These are phyloP conservation scores for Alternaria infectoria DNA, from an alignment of 2,329 filamentous ascomycete species.

Conservation along the genomic window DNA sequence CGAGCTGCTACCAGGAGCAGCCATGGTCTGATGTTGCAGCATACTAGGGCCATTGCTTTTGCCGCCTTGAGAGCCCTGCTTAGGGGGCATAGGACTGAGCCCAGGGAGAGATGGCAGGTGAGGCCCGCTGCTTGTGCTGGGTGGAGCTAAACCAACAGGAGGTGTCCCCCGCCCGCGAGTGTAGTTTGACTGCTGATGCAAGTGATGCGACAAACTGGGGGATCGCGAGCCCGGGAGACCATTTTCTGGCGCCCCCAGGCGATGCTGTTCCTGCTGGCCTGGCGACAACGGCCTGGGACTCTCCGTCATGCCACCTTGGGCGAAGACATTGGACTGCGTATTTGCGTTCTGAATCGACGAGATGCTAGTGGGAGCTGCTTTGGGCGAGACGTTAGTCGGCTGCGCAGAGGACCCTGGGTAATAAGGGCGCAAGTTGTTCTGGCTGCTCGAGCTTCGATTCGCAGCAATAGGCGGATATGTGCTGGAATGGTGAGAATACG, in stretches of 20 bases:
- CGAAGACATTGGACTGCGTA: constrained; percentile 65
- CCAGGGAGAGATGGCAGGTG: constrained; percentile 54
- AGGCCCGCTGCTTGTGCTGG: constrained; percentile 50
- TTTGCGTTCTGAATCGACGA: constrained; percentile 45
- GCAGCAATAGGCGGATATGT: constrained; percentile 77
- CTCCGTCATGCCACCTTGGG: constrained; percentile 77
- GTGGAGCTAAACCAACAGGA: constrained; percentile 53
- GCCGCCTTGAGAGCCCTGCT: constrained; percentile 40
- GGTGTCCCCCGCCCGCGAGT: constrained; percentile 62
- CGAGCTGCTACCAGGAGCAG: constrained; percentile 49
- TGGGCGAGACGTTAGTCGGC: constrained; percentile 49
- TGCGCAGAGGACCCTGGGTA: constrained; percentile 46
- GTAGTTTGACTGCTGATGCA: constrained; percentile 70
- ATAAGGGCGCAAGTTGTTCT: constrained; percentile 42
- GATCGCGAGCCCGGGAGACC: constrained; percentile 64
- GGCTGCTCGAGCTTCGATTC: constrained; percentile 34
- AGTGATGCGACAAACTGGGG: constrained; percentile 69
- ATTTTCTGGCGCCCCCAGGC: constrained; percentile 60
- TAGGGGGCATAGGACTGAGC: constrained; percentile 44
- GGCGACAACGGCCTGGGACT: constrained; percentile 85
- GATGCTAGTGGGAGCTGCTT: constrained; percentile 46
- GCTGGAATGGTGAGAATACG: constrained; percentile 71
- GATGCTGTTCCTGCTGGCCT: constrained; percentile 59
- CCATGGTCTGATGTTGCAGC: constrained; percentile 49
- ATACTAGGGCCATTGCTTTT: constrained; percentile 48